A percentile compares a stretch with the other conserved stretches of the same genome.
These are phyloP conservation scores for Cryphonectria naterciae DNA, from an alignment of 2,329 filamentous ascomycete genomes.

Conservation along the genomic window DNA sequence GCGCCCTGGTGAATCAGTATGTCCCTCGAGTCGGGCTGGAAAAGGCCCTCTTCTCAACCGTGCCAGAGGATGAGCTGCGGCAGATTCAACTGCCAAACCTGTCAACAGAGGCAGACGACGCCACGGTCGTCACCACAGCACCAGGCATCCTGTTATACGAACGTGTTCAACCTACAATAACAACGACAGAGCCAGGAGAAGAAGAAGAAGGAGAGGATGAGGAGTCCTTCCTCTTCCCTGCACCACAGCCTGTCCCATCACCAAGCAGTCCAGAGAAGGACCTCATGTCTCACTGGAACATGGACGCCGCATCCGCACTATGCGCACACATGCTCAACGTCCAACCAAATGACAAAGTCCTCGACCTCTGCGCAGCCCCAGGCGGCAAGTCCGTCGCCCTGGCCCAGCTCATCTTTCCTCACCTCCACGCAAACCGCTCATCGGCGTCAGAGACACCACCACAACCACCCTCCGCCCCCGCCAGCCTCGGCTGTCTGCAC, in stretches of 20 bases:
- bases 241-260: slow-evolving; percentile 30
- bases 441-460: slow-evolving; percentile 32
- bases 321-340: slow-evolving; percentile 39
- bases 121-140: not conserved
- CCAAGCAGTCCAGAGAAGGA: slow-evolving; percentile 17
- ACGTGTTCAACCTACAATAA: not conserved
- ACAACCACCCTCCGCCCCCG: slow-evolving; percentile 28
- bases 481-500: slow-evolving; percentile 38
- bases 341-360: slow-evolving; percentile 41
- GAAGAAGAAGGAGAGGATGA: not conserved
- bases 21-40: slow-evolving; percentile 26
- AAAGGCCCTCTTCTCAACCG: slow-evolving; percentile 28
- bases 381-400: slow-evolving; percentile 42
- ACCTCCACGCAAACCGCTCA: slow-evolving; percentile 25
- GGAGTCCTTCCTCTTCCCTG: slow-evolving; percentile 33
- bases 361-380: slow-evolving; percentile 46
- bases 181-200: not conserved
- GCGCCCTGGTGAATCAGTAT: slow-evolving; percentile 36
- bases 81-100: slow-evolving; percentile 29
- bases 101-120: not conserved
- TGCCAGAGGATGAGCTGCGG: slow-evolving; percentile 28
- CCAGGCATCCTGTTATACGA: slow-evolving; percentile 11
- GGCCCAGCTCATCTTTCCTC: slow-evolving; percentile 37
- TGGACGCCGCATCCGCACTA: slow-evolving; percentile 38
- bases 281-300: slow-evolving; percentile 38